These are phyloP conservation scores for Dothiorella sarmentorum DNA, from an alignment of 2,329 filamentous ascomycete species.

Conservation along the genomic window DNA sequence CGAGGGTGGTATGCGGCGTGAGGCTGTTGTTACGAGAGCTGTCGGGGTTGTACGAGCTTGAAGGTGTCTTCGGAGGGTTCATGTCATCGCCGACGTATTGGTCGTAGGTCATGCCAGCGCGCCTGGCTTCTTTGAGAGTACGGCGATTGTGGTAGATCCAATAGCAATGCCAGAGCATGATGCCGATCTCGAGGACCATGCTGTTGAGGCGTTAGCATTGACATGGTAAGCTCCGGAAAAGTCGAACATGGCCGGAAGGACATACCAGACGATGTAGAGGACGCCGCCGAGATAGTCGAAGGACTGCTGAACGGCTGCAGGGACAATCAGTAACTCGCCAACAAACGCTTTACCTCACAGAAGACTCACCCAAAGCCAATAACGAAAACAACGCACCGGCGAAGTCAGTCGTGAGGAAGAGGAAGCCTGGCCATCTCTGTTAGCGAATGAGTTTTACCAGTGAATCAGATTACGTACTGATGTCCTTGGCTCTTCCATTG, in stretches of 20 bases:
- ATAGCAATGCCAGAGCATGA: constrained; percentile 57
- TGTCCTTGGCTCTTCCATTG: constrained; percentile 58
- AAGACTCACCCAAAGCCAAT: constrained; percentile 54
- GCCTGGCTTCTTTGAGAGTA: constrained; percentile 52
- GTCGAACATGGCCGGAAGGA: not conserved
- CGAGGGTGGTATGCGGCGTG: not conserved
- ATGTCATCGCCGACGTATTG: constrained; percentile 38
- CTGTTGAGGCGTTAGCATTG: constrained; percentile 32
- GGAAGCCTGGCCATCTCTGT: constrained; percentile 37
- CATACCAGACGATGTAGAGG: constrained; percentile 59
- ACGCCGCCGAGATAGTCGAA: constrained; percentile 61
- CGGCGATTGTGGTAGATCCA: constrained; percentile 57
- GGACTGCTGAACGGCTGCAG: constrained; percentile 55
- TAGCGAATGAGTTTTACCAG: not conserved
- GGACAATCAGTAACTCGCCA: not conserved
- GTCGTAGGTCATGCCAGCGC: constrained; percentile 53
- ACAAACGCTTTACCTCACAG: too few relatives aligned
- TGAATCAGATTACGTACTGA: constrained; percentile 43
- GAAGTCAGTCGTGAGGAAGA: constrained; percentile 60
- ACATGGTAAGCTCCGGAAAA: not conserved
- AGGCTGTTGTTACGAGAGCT: not conserved
- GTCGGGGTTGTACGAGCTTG: not conserved
- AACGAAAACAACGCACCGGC: constrained; percentile 61
- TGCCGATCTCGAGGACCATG: constrained; percentile 56
- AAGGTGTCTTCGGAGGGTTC: not conserved